Percentiles rank a stretch among this genome's conserved stretches.
These are phyloP conservation scores for Nemania sp. DNA, from an alignment of 2,329 filamentous ascomycete genomes.

Conservation along the genomic window DNA sequence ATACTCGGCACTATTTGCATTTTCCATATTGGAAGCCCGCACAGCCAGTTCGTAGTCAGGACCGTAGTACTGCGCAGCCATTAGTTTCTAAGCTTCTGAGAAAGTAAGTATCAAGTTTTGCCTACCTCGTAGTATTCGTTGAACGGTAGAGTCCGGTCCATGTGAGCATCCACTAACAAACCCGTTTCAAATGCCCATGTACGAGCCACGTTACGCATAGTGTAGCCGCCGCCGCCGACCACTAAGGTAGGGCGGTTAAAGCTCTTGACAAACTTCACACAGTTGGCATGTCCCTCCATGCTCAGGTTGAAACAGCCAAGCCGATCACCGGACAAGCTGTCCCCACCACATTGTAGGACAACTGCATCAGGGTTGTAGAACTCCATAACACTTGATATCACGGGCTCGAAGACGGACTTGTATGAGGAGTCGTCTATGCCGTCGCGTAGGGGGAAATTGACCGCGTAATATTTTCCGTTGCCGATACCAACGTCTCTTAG, in stretches of 20 bases:
- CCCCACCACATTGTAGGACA: constrained; percentile 93
- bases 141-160: constrained; percentile 83
- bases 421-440: constrained; percentile 91
- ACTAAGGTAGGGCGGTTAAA: constrained; percentile 87
- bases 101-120: constrained; percentile 48
- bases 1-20: constrained; percentile 82
- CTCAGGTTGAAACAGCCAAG: constrained; percentile 97
- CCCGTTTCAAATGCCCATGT: constrained; percentile 98
- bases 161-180: constrained; percentile 78
- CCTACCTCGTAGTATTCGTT: constrained; percentile 89
- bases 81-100: constrained; percentile 11
- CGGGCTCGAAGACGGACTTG: constrained; percentile 86
- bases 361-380: constrained; percentile 90
- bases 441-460: constrained; percentile 90
- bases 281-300: constrained; percentile 93
- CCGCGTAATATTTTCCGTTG: constrained; percentile 82
- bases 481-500: constrained; percentile 86
- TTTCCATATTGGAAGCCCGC: constrained; percentile 84
- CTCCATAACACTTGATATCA: constrained; percentile 83
- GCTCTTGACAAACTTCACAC: constrained; percentile 87
- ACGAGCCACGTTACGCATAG: constrained; percentile 92
- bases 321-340: constrained; percentile 90
- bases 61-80: constrained; percentile 78
- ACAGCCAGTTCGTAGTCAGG: constrained; percentile 91
- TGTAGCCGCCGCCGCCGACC: constrained; percentile 94